A percentile compares a stretch with the other conserved stretches of the same genome.
Conservation (phyloP, 2,329 filamentous ascomycete genomes). For the Sordariomycetes sp. region DNA sequence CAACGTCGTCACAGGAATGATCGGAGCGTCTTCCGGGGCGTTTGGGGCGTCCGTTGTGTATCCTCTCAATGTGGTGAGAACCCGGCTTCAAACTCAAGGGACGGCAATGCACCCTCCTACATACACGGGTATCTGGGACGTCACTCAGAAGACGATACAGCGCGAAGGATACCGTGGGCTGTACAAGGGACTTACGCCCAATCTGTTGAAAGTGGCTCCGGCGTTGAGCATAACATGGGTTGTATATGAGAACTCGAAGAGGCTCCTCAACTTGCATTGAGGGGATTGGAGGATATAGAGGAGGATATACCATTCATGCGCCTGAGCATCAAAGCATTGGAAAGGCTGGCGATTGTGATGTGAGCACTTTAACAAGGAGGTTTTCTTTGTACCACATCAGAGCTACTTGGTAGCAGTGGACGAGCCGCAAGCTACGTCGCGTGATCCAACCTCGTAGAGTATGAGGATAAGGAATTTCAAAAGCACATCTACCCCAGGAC, state of each 20-base stretch:
- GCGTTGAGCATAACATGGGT: conserved; percentile 93
- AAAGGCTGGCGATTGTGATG: too few relatives aligned
- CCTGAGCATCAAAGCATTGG: too few relatives aligned
- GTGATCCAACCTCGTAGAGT: too few relatives aligned
- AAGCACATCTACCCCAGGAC: too few relatives aligned
- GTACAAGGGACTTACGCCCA: conserved; percentile 92
- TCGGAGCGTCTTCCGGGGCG: conserved; percentile 85
- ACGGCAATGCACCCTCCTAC: conserved; percentile 84
- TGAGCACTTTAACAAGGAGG: too few relatives aligned
- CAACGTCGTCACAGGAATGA: conserved; percentile 76
- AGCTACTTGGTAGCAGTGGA: too few relatives aligned
- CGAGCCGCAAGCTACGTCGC: too few relatives aligned
- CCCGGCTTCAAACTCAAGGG: conserved; percentile 86
- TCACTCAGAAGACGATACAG: conserved; percentile 71
- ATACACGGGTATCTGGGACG: conserved; percentile 86
- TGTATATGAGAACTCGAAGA: conserved; percentile 86
- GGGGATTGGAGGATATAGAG: not conserved
- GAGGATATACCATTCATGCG: conserved; percentile 4
- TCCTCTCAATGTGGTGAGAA: conserved; percentile 86
- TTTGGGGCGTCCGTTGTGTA: conserved; percentile 93
- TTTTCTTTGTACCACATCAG: too few relatives aligned
- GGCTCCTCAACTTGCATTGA: conserved; percentile 46
- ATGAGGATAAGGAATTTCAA: too few relatives aligned
- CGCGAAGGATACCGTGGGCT: conserved; percentile 78
- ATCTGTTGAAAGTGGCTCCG: conserved; percentile 90